Evolutionary conservation across 257 asterid species (phyloP).

Genomic region (Penstemon newberryi): DNA sequence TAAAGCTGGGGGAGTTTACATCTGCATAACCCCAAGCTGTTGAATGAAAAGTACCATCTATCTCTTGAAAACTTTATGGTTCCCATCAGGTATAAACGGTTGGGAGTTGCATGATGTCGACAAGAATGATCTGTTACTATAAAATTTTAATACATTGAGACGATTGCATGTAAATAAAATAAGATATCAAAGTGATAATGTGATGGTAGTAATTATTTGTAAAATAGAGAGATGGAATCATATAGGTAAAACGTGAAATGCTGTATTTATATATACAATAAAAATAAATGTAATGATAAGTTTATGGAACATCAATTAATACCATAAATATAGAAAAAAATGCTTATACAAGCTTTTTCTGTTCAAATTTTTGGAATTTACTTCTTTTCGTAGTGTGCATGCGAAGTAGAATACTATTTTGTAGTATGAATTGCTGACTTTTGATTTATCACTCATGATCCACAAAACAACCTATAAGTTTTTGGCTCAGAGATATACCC

Average conservation of each 20-base stretch:
- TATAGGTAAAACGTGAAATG: background rate
- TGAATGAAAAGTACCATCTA: no score
- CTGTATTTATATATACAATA: background rate
- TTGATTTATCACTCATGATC: no score
- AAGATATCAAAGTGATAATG: background rate
- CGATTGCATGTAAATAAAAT: no score
- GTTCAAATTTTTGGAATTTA: background rate
- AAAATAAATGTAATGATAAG: background rate
- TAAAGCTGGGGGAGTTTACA: no score
- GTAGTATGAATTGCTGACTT: no score
- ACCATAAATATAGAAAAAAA: background rate
- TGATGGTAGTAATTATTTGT: background rate
- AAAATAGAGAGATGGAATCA: background rate
- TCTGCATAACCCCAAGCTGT: no score
- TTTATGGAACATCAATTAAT: background rate
- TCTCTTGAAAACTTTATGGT: background rate
- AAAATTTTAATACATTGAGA: background rate
- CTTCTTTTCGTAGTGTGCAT: background rate
- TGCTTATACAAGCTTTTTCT: background rate
- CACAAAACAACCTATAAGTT: no score
- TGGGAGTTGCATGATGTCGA: background rate
- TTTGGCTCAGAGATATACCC: no score
- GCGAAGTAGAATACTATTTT: background rate
- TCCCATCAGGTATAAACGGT: background rate
- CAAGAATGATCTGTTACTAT: no score